A percentile compares a stretch with the other conserved stretches of the same genome.
Evolutionary conservation across 1,284 basidiomycete species (phyloP).

Genomic region (Laetiporus sulphureus): DNA sequence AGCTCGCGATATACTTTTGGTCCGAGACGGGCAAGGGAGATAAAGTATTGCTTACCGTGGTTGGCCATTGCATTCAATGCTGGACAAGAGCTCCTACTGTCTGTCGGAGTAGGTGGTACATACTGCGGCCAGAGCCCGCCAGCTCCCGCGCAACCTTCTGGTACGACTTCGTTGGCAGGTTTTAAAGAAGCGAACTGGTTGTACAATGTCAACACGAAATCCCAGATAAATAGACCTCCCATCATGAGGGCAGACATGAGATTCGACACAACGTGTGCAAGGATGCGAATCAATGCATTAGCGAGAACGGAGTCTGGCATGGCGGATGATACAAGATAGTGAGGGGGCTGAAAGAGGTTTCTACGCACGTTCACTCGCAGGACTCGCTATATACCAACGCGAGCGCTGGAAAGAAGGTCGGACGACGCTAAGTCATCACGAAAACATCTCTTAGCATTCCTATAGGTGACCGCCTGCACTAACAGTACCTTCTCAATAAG

Average conservation of each 20-base stretch:
- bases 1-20: too few species aligned
- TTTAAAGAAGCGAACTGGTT: conserved; percentile 50
- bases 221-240: conserved; percentile 24
- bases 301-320: conserved; percentile 12
- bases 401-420: too few species aligned
- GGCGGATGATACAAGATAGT: too few species aligned
- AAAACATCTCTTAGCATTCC: too few species aligned
- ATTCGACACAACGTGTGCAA: conserved; percentile 11
- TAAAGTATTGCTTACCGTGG: too few species aligned
- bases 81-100: conserved; percentile 66
- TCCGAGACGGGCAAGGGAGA: too few species aligned
- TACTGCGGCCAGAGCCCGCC: conserved; percentile 69
- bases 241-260: conserved; percentile 10
- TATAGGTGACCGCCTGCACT: too few species aligned
- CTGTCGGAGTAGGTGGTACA: conserved; percentile 45
- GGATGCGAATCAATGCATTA: conserved; percentile 12
- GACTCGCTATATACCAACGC: too few species aligned
- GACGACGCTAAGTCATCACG: too few species aligned
- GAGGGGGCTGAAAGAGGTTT: too few species aligned
- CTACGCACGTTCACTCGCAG: too few species aligned
- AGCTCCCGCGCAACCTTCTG: conserved; percentile 47
- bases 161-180: conserved; percentile 46
- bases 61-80: conserved; percentile 71
- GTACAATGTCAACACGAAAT: conserved; percentile 42
- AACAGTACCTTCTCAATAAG: too few species aligned